Evolutionary conservation across 306 rosid genomes (phyloP), one percentile per base, ranked within the genome.

Genomic region (Begonia loranthoides): DNA sequence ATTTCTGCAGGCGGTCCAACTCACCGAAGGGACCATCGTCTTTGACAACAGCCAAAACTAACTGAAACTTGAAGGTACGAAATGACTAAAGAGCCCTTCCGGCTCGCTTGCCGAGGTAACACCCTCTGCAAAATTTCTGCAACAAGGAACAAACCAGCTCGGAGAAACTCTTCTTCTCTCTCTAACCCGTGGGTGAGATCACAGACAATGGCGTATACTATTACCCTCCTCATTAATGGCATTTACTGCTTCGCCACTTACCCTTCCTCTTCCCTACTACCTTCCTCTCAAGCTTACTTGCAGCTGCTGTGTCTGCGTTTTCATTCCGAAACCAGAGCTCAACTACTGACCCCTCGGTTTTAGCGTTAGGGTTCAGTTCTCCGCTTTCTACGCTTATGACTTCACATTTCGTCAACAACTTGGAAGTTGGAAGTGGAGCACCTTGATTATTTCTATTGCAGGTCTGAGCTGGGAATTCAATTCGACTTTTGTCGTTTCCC

Each of bases 191-290:
- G 55, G 59, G 34, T 58, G 43, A 10, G 15, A 12, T 41, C 45
- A 41, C 79, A 65, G 57, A 55, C 72, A 59, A 52, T 73, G 69
- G 56, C 68, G 13, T 59, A 45, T 55, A 24, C 16, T 43, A 52
- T 63, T 49, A 51, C 63, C 80, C 70, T 59, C 43, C 12, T 10
- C 70, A 58, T 76, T 81, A 21, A 61, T 54, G 7, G 0, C 73
- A 78, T 75, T 84, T 84, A 77, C 83, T 51, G 5, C 68, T 68
- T 63, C 69, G 74, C 81, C 83, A 72, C 72, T 75, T 16, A 9
- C 9, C 66, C 57, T 28, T 28, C 34, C 0, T 24, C 36, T 28
- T 28, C 62, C 13, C 22, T 58, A 36, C 39, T 45, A 0, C 47
- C 44, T 44, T 43, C 47, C 47, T 43, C 47, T 43, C 13, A 43